Base-by-base conservation (phyloP, 1,139 yeast species). In the Candida glucosophila region DNA sequence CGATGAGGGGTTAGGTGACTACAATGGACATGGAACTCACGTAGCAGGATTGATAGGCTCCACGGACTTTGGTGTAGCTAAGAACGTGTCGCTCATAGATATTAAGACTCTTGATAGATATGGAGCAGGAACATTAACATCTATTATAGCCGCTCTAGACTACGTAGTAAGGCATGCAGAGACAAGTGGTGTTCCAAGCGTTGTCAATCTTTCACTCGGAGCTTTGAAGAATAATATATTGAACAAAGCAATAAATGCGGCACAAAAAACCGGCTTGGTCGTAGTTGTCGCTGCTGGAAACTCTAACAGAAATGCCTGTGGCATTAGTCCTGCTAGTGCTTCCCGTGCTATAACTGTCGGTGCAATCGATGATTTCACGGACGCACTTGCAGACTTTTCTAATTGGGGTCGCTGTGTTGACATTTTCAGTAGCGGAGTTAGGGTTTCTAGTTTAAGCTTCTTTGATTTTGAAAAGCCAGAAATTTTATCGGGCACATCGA, bases 231-330 rank as follows among this genome's bases (percentile, higher is more conserved):
- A 78, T 43, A 47, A 62, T 1, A 67, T 82, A 3, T 58, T 86
- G 33, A 82, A 83, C 41, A 60, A 67, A 19, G 95, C 94, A 0
- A 67, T 86, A 2, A 67, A 70, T 35, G 88, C 81, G 11, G 85
- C 90, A 0, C 59, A 62, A 6, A 63, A 70, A 9, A 65, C 79
- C 1, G 96, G 95, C 0, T 45, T 88, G 22, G 72, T 83, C 1
- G 64, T 83, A 14, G 83, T 83, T n/a, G 92, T 69, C 3, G 95
- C 95, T 0, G 95, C 95, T 1, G 96, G 96, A 1, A 86, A 86
- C 47, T 66, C 78, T 19, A 77, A 80, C 40, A 51, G 68, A 11
- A 74, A 83, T 44, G 92, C 95, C 0, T 85, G 95, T 44, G 49
- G 65, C 34, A 70, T 78, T 8, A 79, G 92, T 26, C 95, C 95